Evolutionary conservation across 1,284 basidiomycete species (phyloP).

Genomic region (Pyrrhoderma lamaoense): DNA sequence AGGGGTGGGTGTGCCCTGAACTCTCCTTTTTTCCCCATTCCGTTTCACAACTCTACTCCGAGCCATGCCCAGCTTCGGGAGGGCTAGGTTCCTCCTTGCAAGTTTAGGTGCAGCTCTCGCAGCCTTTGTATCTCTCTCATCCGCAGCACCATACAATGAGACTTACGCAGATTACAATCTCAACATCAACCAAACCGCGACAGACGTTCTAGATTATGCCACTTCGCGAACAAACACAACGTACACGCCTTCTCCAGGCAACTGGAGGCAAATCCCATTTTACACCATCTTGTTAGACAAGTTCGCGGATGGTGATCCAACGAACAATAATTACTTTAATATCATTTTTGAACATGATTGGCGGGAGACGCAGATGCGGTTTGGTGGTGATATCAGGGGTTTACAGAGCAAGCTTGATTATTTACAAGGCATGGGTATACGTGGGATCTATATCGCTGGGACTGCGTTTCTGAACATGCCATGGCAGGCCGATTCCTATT

Average conservation of each 20-base stretch:
- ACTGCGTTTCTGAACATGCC: conserved; percentile 91
- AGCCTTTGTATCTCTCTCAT: conserved; percentile 17
- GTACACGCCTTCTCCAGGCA: conserved; percentile 74
- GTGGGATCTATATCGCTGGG: conserved; percentile 81
- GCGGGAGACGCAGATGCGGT: conserved; percentile 80
- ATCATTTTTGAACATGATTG: conserved; percentile 78
- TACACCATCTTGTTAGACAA: conserved; percentile 89
- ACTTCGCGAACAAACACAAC: conserved; percentile 53
- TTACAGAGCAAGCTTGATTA: conserved; percentile 75
- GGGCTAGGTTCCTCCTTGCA: conserved; percentile 5
- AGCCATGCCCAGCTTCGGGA: conserved; percentile 9
- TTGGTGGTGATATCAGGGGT: conserved; percentile 80
- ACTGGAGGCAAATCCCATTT: conserved; percentile 80
- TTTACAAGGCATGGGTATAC: conserved; percentile 80
- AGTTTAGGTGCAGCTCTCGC: conserved; percentile 3
- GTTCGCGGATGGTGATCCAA: conserved; percentile 85
- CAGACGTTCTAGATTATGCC: conserved; percentile 62
- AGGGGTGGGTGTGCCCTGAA: no score
- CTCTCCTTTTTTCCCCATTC: not conserved
- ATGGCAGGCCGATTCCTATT: conserved; percentile 94
- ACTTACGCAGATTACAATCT: conserved; percentile 77
- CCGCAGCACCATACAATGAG: conserved; percentile 66
- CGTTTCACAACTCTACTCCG: not conserved
- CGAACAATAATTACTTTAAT: conserved; percentile 83
- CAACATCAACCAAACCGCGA: conserved; percentile 74